Percentiles rank a stretch among this genome's conserved stretches.
These are phyloP conservation scores for Picea glauca DNA, from an alignment of 75 land plant genomes.

Conservation along the genomic window DNA sequence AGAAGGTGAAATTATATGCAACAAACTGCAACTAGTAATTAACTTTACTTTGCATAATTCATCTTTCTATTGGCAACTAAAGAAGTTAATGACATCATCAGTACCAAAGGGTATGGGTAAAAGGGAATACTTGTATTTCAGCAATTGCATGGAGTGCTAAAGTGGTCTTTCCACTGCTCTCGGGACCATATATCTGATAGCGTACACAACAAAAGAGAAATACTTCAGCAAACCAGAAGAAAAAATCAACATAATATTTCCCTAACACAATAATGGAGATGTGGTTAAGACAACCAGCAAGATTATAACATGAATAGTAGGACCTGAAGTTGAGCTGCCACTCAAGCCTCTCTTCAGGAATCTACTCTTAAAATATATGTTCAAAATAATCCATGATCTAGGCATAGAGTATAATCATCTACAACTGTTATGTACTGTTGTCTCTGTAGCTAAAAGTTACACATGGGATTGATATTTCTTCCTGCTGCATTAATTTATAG, in stretches of 20 bases:
- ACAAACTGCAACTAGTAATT: background rate
- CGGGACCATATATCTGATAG: slow-evolving; percentile 89
- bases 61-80: background rate
- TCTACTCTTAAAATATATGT: slow-evolving; percentile 1
- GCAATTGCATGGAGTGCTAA: slow-evolving; percentile 97
- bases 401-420: background rate
- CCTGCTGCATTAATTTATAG: background rate
- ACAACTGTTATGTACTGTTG: background rate
- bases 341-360: background rate
- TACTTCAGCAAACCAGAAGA: background rate
- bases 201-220: background rate
- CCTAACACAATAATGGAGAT: background rate
- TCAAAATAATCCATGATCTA: background rate
- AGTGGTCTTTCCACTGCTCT: slow-evolving; percentile 99
- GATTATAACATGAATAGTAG: too few relatives aligned
- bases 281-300: background rate
- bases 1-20: slow-evolving; percentile 5
- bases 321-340: background rate
- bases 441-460: background rate
- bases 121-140: slow-evolving; percentile 74
- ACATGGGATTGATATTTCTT: background rate
- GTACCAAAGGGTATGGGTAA: background rate
- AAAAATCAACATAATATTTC: background rate
- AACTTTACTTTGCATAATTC: background rate
- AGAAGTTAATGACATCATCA: slow-evolving; percentile 8